Conservation (phyloP, 1,284 basidiomycete species). For the Cystobasidium pallidum region DNA sequence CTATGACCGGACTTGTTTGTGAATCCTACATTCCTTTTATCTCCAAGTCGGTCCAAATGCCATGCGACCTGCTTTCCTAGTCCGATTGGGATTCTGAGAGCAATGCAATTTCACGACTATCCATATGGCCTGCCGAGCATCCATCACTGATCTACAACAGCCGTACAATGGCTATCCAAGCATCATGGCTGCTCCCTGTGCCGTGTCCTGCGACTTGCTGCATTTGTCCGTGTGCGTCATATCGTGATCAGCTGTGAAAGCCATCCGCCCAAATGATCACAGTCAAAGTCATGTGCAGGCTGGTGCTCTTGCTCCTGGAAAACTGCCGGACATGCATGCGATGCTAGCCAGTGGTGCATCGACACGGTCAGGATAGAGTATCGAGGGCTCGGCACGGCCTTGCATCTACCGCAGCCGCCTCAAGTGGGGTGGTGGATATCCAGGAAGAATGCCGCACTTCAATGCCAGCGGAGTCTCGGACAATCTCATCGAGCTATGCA, state of each 20-base stretch:
- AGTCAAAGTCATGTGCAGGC: too few species aligned
- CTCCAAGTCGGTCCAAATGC: too few species aligned
- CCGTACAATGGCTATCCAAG: too few species aligned
- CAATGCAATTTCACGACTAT: too few species aligned
- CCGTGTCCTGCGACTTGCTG: conserved; percentile 4
- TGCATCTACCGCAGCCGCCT: background rate
- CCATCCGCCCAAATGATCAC: too few species aligned
- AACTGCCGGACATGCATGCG: background rate
- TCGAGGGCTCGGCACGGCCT: background rate
- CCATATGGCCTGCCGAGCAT: too few species aligned
- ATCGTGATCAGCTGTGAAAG: background rate
- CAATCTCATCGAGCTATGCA: conserved; percentile 35
- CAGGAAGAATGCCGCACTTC: conserved; percentile 20
- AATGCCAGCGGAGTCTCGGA: conserved; percentile 32
- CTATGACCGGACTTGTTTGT: too few species aligned
- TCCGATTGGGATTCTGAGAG: background rate
- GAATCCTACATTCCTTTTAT: too few species aligned
- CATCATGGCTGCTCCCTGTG: too few species aligned
- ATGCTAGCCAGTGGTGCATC: background rate
- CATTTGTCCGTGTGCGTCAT: conserved; percentile 7
- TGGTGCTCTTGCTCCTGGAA: background rate
- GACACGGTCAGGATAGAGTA: background rate
- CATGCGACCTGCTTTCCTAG: background rate
- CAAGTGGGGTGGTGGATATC: background rate
- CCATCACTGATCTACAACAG: too few species aligned